Evolutionary conservation across 2,329 filamentous ascomycete genomes (phyloP).

Genomic region (Esteya vermicola): DNA sequence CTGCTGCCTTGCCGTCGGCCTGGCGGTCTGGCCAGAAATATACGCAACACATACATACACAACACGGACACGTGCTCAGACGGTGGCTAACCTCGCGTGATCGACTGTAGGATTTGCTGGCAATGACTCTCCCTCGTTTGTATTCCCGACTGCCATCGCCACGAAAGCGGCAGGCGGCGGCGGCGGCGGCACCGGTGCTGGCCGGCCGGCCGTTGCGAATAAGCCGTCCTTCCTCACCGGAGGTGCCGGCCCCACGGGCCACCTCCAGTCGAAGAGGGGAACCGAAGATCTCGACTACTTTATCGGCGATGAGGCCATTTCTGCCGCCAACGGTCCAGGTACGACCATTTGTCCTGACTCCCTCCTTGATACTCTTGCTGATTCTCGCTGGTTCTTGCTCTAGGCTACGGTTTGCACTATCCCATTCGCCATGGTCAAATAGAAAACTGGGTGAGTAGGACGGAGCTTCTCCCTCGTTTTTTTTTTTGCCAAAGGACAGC

Average conservation of each 20-base stretch:
- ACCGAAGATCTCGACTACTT: slow-evolving; percentile 98
- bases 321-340: slow-evolving; percentile 73
- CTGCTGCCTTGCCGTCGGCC: slow-evolving; percentile 2
- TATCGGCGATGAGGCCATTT: slow-evolving; percentile 90
- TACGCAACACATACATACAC: not conserved
- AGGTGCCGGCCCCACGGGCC: slow-evolving; percentile 67
- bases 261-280: slow-evolving; percentile 81
- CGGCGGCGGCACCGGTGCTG: slow-evolving; percentile 64
- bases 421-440: slow-evolving; percentile 96
- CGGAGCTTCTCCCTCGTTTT: not conserved
- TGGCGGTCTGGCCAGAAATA: no score
- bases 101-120: slow-evolving; percentile 99
- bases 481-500: not conserved
- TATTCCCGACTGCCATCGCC: slow-evolving; percentile 96
- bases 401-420: slow-evolving; percentile 91
- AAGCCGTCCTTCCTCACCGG: slow-evolving; percentile 93
- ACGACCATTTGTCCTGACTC: no score
- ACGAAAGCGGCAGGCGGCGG: slow-evolving; percentile 69
- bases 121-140: slow-evolving; percentile 97
- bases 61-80: slow-evolving; percentile 3
- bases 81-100: no score
- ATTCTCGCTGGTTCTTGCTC: no score
- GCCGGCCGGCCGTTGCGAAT: slow-evolving; percentile 78
- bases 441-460: slow-evolving; percentile 79
- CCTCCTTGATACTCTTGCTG: no score